Base-by-base conservation (phyloP, 495 filamentous ascomycete genomes). In the Neurospora sp. region DNA sequence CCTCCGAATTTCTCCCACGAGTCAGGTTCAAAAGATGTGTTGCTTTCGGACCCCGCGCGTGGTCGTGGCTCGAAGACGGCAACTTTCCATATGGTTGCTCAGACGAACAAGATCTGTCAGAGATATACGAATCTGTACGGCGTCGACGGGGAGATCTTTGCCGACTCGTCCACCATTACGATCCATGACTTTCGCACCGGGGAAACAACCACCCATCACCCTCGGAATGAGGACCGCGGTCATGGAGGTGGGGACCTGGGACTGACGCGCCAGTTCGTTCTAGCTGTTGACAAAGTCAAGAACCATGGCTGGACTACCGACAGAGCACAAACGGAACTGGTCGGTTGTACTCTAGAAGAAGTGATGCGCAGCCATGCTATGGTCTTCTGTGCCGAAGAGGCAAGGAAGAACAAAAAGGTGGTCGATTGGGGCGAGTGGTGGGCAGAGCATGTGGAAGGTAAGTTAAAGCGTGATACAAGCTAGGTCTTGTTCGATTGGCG, bases 361-460 rank as follows among this genome's bases (percentile, higher is more conserved):
- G 88, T 89, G 8, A 87, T 99, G 18, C 86, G 91, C 41, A 97
- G 93, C 75, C 96, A 98, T 84, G 95, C 92, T 1, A 89, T 96
- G 82, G 96, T 98, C 2, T 98, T 97, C 84, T 94, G 93, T 44
- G 95, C 95, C 0, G 96, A 98, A 82, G 91, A 97, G 76, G 93
- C 95, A 18, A 85, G 96, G 71, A 82, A 80, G 40, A 85, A 87
- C 68, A 87, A 87, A 76, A 89, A 85, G 77, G 89, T 95, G 39
- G 82, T 98, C 0, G 86, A 89, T 73, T 98, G 94, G 92, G 80
- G 81, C 70, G 81, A 87, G 39, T 98, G 94, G 95, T 97, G 93
- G 92, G 78, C 80, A n/a, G 76, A 79, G 72, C 85, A 89, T 71
- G 83, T 87, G 7, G 81, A 83, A 71, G 72, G 22, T 20, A 76